Conservation (phyloP, 2,329 filamentous ascomycete species). For the Clarireedia paspali region DNA sequence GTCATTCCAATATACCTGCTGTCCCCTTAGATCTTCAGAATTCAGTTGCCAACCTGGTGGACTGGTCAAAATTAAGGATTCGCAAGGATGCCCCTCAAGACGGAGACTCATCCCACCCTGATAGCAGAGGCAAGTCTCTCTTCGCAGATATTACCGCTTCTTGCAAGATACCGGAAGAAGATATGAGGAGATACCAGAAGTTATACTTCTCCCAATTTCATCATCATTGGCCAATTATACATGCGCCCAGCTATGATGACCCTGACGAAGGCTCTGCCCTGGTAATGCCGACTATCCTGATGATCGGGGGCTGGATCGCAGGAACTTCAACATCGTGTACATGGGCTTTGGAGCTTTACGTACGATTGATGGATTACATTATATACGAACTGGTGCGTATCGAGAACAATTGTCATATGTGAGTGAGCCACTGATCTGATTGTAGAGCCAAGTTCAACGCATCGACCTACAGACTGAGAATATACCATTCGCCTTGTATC, state of each 20-base stretch:
- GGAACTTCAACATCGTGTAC: conserved; percentile 24
- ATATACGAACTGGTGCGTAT: conserved; percentile 19
- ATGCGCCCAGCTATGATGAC: conserved; percentile 31
- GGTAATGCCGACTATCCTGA: conserved; percentile 28
- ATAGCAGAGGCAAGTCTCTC: not conserved
- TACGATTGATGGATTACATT: conserved; percentile 26
- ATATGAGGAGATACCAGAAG: conserved; percentile 18
- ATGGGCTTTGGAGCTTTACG: conserved; percentile 28
- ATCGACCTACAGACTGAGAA: conserved; percentile 22
- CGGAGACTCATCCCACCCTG: not conserved
- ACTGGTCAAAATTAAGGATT: not conserved
- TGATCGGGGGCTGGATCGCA: conserved; percentile 35
- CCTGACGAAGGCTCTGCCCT: conserved; percentile 19
- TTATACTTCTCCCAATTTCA: conserved; percentile 36
- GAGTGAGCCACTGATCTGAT: not conserved
- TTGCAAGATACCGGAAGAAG: conserved; percentile 5
- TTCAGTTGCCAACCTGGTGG: too few species aligned
- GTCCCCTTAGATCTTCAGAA: too few species aligned
- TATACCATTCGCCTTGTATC: conserved; percentile 22
- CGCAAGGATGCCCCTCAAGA: not conserved
- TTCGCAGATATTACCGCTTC: not conserved
- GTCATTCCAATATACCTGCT: too few species aligned
- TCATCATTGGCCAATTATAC: conserved; percentile 35
- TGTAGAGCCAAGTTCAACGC: conserved; percentile 25
- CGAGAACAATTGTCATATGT: not conserved